phyloP scores from a whole-genome alignment of 1,139 yeast species.

The Sugiyamaella japonica region DNA sequence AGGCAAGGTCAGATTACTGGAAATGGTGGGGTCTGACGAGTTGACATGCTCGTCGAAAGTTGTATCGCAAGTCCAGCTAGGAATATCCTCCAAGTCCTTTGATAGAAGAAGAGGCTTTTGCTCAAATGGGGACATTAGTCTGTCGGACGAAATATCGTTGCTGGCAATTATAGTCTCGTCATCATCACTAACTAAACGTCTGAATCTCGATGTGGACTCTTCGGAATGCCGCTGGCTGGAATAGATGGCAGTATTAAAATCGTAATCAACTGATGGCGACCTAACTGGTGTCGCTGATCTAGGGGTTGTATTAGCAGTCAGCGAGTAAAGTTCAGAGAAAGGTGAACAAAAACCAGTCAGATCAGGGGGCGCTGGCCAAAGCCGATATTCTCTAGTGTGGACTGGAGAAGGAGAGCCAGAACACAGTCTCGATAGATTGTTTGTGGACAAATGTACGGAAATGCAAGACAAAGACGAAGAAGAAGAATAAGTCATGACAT shows the following conservation, averaged over 20 bases:
- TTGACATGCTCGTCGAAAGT: not conserved
- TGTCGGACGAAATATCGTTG: not conserved
- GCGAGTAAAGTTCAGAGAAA: not conserved
- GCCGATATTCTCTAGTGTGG: not conserved
- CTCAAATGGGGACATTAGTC: constrained; percentile 5
- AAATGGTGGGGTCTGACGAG: not conserved
- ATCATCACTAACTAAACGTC: not conserved
- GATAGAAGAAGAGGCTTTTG: not conserved
- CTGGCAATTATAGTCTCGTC: not conserved
- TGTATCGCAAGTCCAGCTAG: not conserved
- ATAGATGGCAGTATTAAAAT: not conserved
- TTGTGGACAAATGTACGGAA: not conserved
- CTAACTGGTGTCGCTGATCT: not conserved
- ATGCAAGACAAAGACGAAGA: not conserved
- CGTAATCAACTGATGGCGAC: not conserved
- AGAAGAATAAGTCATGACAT: not conserved
- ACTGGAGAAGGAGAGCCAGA: not conserved
- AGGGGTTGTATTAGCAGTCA: constrained; percentile 2
- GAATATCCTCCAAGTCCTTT: not conserved
- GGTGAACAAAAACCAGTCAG: not conserved
- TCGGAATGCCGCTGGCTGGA: not conserved
- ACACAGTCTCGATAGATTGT: not conserved
- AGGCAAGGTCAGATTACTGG: not conserved
- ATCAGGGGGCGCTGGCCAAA: constrained; percentile 12
- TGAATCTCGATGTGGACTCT: constrained; percentile 7